Evolutionary conservation across 768 basidiomycete genomes (phyloP).

Genomic region (Lactifluus pinguis): DNA sequence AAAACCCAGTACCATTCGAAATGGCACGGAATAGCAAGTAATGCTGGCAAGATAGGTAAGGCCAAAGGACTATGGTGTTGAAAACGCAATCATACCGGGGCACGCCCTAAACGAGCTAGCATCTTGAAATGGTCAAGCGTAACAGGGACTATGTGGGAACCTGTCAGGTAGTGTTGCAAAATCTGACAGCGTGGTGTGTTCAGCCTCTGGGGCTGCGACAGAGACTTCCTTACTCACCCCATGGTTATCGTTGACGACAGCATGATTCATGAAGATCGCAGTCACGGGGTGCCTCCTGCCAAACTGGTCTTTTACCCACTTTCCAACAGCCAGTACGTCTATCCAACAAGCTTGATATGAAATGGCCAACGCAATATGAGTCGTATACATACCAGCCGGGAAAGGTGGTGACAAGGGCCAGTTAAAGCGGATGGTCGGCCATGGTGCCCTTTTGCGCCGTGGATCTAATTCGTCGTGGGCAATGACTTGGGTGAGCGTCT

Average conservation of each 20-base stretch:
- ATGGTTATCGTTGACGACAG: constrained; percentile 56
- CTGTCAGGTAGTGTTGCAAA: constrained; percentile 22
- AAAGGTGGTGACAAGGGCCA: constrained; percentile 41
- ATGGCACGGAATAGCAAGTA: constrained; percentile 52
- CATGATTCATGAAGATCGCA: constrained; percentile 65
- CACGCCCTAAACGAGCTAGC: constrained; percentile 56
- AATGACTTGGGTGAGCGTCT: constrained; percentile 65
- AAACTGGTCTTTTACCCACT: constrained; percentile 50
- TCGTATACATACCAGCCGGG: constrained; percentile 41
- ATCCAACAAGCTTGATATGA: constrained; percentile 11
- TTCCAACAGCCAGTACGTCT: constrained; percentile 52
- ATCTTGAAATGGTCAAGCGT: constrained; percentile 71
- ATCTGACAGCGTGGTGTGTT: constrained; percentile 34
- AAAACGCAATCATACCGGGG: constrained; percentile 38
- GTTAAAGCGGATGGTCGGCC: neutral
- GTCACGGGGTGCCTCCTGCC: constrained; percentile 48
- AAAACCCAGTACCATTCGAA: constrained; percentile 59
- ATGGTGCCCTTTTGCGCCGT: constrained; percentile 36
- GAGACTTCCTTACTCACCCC: constrained; percentile 23
- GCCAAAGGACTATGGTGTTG: neutral
- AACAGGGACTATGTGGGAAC: constrained; percentile 44
- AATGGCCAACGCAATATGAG: neutral
- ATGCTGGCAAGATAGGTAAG: constrained; percentile 29
- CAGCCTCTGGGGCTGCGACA: constrained; percentile 29
- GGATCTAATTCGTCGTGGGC: constrained; percentile 61